A percentile compares a stretch with the other conserved stretches of the same genome.
These are phyloP conservation scores for Neoboletus brunneissimus DNA, from an alignment of 768 basidiomycete species.

Conservation along the genomic window DNA sequence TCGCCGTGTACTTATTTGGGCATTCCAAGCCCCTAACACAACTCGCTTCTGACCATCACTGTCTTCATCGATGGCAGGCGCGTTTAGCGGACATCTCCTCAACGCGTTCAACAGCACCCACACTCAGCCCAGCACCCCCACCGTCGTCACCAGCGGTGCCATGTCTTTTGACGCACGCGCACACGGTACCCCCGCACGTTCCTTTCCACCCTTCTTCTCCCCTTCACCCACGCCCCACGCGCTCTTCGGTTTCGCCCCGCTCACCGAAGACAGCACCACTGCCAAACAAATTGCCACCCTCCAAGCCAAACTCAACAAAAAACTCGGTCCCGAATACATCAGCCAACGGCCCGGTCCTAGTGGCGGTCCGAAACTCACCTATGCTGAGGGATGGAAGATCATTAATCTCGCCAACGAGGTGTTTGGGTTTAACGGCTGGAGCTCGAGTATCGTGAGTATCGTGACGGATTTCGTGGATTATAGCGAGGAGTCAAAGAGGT, in stretches of 20 bases:
- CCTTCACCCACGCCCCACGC: neutral
- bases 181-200: constrained; percentile 40
- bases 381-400: constrained; percentile 97
- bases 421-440: constrained; percentile 98
- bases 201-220: constrained; percentile 3
- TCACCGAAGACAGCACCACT: constrained; percentile 60
- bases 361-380: constrained; percentile 84
- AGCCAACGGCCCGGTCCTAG: constrained; percentile 86
- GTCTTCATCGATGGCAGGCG: constrained; percentile 47
- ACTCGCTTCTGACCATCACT: constrained; percentile 14
- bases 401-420: constrained; percentile 98
- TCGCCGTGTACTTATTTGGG: neutral
- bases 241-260: constrained; percentile 3
- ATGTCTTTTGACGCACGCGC: constrained; percentile 61
- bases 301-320: constrained; percentile 80
- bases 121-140: constrained; percentile 24
- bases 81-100: constrained; percentile 58
- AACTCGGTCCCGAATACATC: constrained; percentile 92
- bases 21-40: neutral
- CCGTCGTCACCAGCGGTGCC: constrained; percentile 47
- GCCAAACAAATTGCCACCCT: constrained; percentile 58
- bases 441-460: constrained; percentile 70
- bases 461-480: constrained; percentile 78
- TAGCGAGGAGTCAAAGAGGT: constrained; percentile 62
- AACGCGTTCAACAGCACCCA: constrained; percentile 37